Conservation (phyloP, 345 rosid genomes). For the Erysimum cheiranthoides region DNA sequence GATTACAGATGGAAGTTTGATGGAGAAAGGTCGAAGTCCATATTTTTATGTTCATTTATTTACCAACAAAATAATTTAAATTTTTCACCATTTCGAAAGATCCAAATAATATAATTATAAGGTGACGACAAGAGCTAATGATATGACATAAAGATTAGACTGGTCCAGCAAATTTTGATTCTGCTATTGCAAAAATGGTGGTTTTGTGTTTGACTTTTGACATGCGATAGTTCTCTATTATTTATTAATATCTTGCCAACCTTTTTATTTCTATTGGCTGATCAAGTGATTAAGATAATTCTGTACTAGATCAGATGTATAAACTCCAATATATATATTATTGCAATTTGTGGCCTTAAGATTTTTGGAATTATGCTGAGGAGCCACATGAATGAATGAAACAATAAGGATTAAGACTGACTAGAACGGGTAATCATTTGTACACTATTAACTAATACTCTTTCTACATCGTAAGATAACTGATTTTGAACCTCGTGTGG, state of each 20-base stretch:
- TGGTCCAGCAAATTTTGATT: slow-evolving; percentile 40
- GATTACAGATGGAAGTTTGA: slow-evolving; percentile 5
- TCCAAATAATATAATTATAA: slow-evolving; percentile 26
- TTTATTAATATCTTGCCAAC: not conserved
- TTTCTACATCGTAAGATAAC: not conserved
- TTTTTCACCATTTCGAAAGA: slow-evolving; percentile 19
- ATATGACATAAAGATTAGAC: slow-evolving; percentile 42
- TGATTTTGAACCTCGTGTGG: too few species aligned
- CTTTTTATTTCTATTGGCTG: not conserved
- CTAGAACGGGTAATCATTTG: not conserved
- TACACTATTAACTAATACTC: not conserved
- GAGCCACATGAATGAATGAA: slow-evolving; percentile 5
- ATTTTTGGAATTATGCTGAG: slow-evolving; percentile 9
- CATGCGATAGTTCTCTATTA: not conserved
- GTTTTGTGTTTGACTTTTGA: slow-evolving; percentile 18
- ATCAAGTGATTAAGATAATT: not conserved
- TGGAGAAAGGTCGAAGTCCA: slow-evolving; percentile 32
- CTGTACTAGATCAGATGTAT: not conserved
- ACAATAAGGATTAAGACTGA: not conserved
- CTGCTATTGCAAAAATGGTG: slow-evolving; percentile 21
- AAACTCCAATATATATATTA: slow-evolving; percentile 2
- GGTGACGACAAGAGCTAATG: slow-evolving; percentile 47
- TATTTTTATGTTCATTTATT: not conserved
- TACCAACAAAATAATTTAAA: slow-evolving; percentile 11
- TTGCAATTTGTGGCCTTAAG: not conserved